Evolutionary conservation across 345 rosid species (phyloP).

Genomic region (Arabis hirsuta): DNA sequence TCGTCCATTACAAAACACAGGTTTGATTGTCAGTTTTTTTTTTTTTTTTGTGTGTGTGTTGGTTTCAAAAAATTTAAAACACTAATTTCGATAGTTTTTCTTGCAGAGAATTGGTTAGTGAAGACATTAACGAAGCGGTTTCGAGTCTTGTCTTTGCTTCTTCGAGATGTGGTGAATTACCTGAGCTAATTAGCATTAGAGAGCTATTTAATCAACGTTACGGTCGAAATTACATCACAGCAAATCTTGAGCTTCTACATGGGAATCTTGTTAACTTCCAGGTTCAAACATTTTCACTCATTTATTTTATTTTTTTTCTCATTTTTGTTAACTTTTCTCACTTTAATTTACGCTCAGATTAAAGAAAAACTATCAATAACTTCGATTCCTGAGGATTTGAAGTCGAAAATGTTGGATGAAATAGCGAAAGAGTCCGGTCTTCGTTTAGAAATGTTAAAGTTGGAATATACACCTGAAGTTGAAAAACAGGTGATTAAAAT

Average conservation of each 20-base stretch:
- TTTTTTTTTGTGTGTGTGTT: neutral
- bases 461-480: conserved; percentile 54
- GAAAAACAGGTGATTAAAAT: conserved; percentile 16
- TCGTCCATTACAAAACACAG: conserved; percentile 64
- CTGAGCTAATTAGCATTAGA: conserved; percentile 63
- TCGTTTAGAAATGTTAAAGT: conserved; percentile 52
- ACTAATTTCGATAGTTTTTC: neutral
- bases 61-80: neutral
- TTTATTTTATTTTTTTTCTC: neutral
- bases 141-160: conserved; percentile 86
- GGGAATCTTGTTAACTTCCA: conserved; percentile 73
- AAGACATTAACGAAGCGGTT: conserved; percentile 79
- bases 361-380: conserved; percentile 53
- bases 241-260: conserved; percentile 60
- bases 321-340: neutral
- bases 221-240: conserved; percentile 57
- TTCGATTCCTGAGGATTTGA: conserved; percentile 56
- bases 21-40: conserved; percentile 41
- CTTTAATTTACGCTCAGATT: conserved; percentile 46
- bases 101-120: conserved; percentile 67
- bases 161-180: conserved; percentile 80
- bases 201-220: conserved; percentile 74
- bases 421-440: conserved; percentile 55
- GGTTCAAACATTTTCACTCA: conserved; percentile 47
- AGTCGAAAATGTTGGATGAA: conserved; percentile 57